Evolutionary conservation across 1,284 basidiomycete species (phyloP), one percentile per base, ranked within the genome.

Genomic region (Malassezia obtusa): DNA sequence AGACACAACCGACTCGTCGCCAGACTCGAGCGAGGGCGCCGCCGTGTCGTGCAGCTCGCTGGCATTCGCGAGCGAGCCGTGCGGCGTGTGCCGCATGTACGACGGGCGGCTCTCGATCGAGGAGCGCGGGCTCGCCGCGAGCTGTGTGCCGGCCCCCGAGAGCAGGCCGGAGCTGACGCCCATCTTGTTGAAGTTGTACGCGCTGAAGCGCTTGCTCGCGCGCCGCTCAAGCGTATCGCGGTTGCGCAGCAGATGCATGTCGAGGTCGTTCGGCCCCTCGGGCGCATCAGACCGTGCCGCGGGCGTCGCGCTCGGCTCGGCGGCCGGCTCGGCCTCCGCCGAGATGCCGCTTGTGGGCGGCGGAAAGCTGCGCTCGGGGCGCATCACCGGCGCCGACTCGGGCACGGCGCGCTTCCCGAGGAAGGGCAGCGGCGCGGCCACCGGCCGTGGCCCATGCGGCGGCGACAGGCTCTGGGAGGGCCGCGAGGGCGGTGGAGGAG

Each of bases 121-220:
- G 8, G 45, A 35, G 22, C 45, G 31, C n/a, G 45, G 45, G 19
- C 45, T 46, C 6, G 43, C 14, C 15, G 26, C 43, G 17, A 30
- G 32, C 40, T 43, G 40, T 12, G 45, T 43, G 11, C 47, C 52
- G 4, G 44, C 22, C 14, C 45, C 37, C 4, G 39, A 22, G 8
- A 45, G 30, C 17, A 50, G 22, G 8, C 52, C 52, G 2, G 44
- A 61, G 1, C 67, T 66, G 5, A 68, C 57, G 9, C 88, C 85
- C 83, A 98, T 92, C 77, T 92, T 94, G 61, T 87, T 85, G 68
- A 95, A 87, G 48, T 90, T 89, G 73, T 94, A 98, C 1, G 86
- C 86, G 50, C 90, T 95, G 77, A 92, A 98, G 0, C 92, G 85
- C 72, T 96, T 96, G 24, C 88, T 91, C 3, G 92, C 92, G 36